Percentiles rank a stretch among this genome's conserved stretches.
phyloP scores from a whole-genome alignment of 495 filamentous ascomycete genomes.

The Zalerion maritima region DNA sequence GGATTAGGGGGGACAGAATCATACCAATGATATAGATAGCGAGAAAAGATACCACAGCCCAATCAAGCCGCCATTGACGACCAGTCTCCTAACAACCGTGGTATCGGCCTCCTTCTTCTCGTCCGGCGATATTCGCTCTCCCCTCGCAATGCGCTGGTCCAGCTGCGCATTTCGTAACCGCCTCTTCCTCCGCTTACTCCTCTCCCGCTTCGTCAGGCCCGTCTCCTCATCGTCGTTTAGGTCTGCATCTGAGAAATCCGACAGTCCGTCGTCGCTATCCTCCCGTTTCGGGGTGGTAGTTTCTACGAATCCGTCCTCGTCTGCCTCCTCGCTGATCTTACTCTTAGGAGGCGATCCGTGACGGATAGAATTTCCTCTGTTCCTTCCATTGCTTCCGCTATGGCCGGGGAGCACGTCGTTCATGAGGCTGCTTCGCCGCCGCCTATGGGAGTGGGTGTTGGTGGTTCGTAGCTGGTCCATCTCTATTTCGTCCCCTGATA shows the following conservation, averaged over 20 bases:
- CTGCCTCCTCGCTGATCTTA: too few relatives aligned
- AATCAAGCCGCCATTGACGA: constrained; percentile 65
- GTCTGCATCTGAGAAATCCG: constrained; percentile 45
- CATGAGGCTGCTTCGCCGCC: too few relatives aligned
- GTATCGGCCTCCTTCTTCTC: constrained; percentile 57
- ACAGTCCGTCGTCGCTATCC: constrained; percentile 13
- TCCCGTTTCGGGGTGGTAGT: too few relatives aligned
- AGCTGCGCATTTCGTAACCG: constrained; percentile 51
- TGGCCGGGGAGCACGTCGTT: too few relatives aligned
- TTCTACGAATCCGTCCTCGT: too few relatives aligned
- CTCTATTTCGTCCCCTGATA: too few relatives aligned
- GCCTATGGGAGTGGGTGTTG: too few relatives aligned
- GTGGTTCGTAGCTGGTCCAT: too few relatives aligned
- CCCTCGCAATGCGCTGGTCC: constrained; percentile 56
- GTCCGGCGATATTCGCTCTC: constrained; percentile 36
- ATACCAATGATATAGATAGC: constrained; percentile 83
- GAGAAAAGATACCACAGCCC: constrained; percentile 90
- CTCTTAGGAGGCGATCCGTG: too few relatives aligned
- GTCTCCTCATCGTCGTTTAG: constrained; percentile 83
- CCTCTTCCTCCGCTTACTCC: constrained; percentile 47
- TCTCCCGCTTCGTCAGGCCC: constrained; percentile 61
- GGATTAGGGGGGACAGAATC: neutral
- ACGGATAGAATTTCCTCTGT: too few relatives aligned
- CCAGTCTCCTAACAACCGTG: constrained; percentile 48
- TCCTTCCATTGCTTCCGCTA: too few relatives aligned